Percentiles rank a stretch among this genome's conserved stretches.
Evolutionary conservation across 495 filamentous ascomycete genomes (phyloP).

Genomic region (Penicillium maclennaniae): DNA sequence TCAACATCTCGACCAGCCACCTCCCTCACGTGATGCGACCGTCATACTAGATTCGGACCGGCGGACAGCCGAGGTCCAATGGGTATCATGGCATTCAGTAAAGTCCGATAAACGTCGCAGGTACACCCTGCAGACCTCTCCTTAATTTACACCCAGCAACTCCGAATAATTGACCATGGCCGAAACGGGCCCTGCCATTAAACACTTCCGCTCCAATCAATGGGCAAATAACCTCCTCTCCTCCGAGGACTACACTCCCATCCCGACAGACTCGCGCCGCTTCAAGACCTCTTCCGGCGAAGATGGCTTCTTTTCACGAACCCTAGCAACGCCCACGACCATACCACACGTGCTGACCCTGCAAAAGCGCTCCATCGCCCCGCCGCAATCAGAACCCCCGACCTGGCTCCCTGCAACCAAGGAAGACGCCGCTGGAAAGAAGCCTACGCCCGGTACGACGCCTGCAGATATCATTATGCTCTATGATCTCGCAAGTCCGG

Average conservation of each 20-base stretch:
- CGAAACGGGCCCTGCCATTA: conserved; percentile 15
- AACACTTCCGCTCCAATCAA: conserved; percentile 22
- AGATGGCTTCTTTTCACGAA: conserved; percentile 38
- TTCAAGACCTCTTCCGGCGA: conserved; percentile 37
- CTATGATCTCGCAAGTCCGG: conserved; percentile 31
- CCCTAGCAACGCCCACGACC: conserved; percentile 33
- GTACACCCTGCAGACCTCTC: background rate
- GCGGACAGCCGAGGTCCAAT: conserved; percentile 11
- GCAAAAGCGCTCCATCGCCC: conserved; percentile 25
- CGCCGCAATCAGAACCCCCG: conserved; percentile 20
- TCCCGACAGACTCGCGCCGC: conserved; percentile 35
- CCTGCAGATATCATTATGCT: conserved; percentile 40
- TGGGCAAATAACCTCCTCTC: conserved; percentile 30
- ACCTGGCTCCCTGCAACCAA: conserved; percentile 34
- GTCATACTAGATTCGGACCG: conserved; percentile 8
- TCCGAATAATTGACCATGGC: conserved; percentile 14
- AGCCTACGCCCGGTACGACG: conserved; percentile 19
- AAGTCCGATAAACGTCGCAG: background rate
- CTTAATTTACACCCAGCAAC: background rate
- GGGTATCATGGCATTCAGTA: background rate
- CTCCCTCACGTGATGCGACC: background rate
- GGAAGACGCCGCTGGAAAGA: conserved; percentile 16
- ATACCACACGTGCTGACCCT: conserved; percentile 40
- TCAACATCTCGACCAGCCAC: background rate
- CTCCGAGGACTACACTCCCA: conserved; percentile 29